phyloP scores from a whole-genome alignment of 192 early-diverging fungal genomes.

The Linnemannia schmuckeri region DNA sequence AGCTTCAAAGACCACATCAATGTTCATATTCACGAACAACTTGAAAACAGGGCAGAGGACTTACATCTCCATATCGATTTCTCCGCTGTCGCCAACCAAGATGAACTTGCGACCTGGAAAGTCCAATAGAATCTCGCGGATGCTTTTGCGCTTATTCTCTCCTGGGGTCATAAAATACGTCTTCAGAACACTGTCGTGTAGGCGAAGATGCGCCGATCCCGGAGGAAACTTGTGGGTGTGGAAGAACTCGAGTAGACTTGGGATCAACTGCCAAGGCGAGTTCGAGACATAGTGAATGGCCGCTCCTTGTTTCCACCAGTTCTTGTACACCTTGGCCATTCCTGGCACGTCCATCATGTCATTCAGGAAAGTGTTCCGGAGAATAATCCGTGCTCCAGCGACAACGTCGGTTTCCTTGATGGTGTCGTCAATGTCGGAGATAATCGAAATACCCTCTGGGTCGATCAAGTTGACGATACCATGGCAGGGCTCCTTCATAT shows the following conservation, averaged over 20 bases:
- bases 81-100: conserved; percentile 92
- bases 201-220: conserved; percentile 76
- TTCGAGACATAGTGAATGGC: conserved; percentile 91
- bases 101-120: conserved; percentile 90
- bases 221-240: conserved; percentile 78
- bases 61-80: conserved; percentile 90
- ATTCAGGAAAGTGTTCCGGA: conserved; percentile 74
- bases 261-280: conserved; percentile 86
- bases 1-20: background rate
- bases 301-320: conserved; percentile 69
- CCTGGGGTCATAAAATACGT: conserved; percentile 50
- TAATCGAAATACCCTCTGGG: conserved; percentile 79
- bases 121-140: conserved; percentile 60
- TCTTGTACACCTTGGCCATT: conserved; percentile 77
- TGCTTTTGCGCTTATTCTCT: conserved; percentile 18
- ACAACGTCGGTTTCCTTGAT: conserved; percentile 88
- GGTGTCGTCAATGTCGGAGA: conserved; percentile 93
- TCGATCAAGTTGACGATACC: conserved; percentile 72
- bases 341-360: conserved; percentile 69
- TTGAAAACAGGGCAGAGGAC: conserved; percentile 38
- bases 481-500: conserved; percentile 44
- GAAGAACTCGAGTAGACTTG: conserved; percentile 83
- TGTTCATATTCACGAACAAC: conserved; percentile 76
- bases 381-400: conserved; percentile 73
- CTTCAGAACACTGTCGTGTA: conserved; percentile 62